These are phyloP conservation scores for Camellia sinensis DNA, from an alignment of 148 eudicot genomes.

Conservation along the genomic window DNA sequence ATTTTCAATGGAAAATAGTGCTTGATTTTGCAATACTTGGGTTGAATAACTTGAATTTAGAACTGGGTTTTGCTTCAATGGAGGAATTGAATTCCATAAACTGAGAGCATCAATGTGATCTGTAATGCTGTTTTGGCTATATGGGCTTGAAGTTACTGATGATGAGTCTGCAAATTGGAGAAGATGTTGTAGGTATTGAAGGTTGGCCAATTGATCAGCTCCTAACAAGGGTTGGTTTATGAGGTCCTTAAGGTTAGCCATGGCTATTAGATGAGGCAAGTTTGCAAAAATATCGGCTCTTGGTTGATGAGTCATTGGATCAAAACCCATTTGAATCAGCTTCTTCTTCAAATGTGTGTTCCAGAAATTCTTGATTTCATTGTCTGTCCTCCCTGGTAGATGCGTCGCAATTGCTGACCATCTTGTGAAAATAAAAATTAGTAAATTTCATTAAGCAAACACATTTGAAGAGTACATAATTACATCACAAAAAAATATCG, in stretches of 20 bases:
- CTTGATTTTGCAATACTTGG: not conserved
- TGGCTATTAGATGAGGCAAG: constrained; percentile 29
- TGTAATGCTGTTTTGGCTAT: not conserved
- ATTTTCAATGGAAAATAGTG: constrained; percentile 8
- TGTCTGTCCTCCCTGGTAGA: constrained; percentile 29
- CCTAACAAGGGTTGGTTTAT: constrained; percentile 5
- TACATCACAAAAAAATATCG: no score
- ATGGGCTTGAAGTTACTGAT: not conserved
- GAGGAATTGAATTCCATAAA: not conserved
- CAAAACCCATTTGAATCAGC: constrained; percentile 30
- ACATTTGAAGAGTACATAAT: no score
- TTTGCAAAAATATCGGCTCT: constrained; percentile 26
- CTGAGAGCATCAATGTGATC: not conserved
- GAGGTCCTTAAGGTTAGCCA: constrained; percentile 28
- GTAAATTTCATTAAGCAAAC: not conserved
- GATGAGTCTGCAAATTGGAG: not conserved
- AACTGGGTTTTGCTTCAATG: not conserved
- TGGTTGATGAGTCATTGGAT: constrained; percentile 32
- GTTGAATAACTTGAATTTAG: not conserved
- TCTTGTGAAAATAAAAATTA: not conserved
- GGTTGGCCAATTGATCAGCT: constrained; percentile 3
- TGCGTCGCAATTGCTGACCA: constrained; percentile 32
- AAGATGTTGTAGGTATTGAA: not conserved
- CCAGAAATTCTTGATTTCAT: constrained; percentile 34
- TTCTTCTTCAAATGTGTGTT: constrained; percentile 31